phyloP scores from a whole-genome alignment of 768 basidiomycete genomes.

The Cystofilobasidium bisporidii region DNA sequence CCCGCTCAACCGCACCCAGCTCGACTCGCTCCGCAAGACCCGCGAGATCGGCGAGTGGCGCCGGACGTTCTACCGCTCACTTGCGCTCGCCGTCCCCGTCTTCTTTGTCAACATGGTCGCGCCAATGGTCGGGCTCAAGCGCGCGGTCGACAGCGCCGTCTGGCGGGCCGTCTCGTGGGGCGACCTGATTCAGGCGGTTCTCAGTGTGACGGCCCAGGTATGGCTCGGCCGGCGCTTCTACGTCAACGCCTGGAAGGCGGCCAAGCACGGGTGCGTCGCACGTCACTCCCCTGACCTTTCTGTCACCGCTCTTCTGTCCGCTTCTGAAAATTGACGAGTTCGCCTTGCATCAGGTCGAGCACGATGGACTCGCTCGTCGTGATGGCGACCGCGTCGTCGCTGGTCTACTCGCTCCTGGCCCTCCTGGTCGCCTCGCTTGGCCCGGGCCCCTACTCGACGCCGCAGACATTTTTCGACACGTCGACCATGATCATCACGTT shows the following conservation, averaged over 20 bases:
- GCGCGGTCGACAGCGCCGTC: slow-evolving; percentile 10
- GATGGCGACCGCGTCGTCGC: slow-evolving; percentile 88
- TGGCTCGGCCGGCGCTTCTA: slow-evolving; percentile 86
- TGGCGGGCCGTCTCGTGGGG: slow-evolving; percentile 61
- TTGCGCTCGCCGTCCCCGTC: slow-evolving; percentile 79
- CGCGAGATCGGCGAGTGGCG: slow-evolving; percentile 78
- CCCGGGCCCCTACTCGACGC: slow-evolving; percentile 58
- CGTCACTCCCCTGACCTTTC: background rate
- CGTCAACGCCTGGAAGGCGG: slow-evolving; percentile 75
- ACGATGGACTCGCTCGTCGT: slow-evolving; percentile 77
- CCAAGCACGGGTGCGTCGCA: slow-evolving; percentile 58
- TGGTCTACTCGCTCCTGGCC: slow-evolving; percentile 70
- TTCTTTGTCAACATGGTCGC: slow-evolving; percentile 85
- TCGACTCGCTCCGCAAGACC: slow-evolving; percentile 71
- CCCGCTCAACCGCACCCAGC: slow-evolving; percentile 70
- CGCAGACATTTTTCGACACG: slow-evolving; percentile 92
- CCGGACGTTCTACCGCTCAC: slow-evolving; percentile 60
- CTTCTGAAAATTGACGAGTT: too few relatives aligned
- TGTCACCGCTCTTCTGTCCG: background rate
- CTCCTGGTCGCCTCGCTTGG: slow-evolving; percentile 59
- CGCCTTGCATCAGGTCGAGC: slow-evolving; percentile 23
- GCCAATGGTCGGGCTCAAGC: slow-evolving; percentile 46
- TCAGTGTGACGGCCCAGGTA: slow-evolving; percentile 87
- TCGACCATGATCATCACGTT: slow-evolving; percentile 98
- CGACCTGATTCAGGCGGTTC: slow-evolving; percentile 60